A percentile compares a stretch with the other conserved stretches of the same genome.
These are phyloP conservation scores for Astraeus odoratus DNA, from an alignment of 768 basidiomycete genomes.

Conservation along the genomic window DNA sequence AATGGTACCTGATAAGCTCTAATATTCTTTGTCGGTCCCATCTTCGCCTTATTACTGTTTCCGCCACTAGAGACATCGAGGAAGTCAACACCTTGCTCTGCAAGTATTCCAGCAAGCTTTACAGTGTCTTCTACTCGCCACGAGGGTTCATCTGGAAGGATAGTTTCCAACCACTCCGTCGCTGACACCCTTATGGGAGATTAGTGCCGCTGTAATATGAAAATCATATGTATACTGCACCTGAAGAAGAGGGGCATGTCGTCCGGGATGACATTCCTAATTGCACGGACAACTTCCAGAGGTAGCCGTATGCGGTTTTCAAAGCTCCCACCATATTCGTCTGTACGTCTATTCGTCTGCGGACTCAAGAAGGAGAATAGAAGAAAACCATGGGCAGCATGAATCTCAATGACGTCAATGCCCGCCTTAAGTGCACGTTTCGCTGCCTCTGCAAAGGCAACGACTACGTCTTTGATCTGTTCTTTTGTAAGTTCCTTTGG, in stretches of 20 bases:
- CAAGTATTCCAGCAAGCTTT: slow-evolving; percentile 47
- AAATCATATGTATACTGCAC: slow-evolving; percentile 32
- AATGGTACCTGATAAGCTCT: slow-evolving; percentile 51
- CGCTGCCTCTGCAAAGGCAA: slow-evolving; percentile 52
- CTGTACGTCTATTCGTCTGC: slow-evolving; percentile 63
- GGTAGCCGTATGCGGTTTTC: slow-evolving; percentile 69
- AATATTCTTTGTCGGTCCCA: slow-evolving; percentile 7
- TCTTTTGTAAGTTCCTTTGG: slow-evolving; percentile 53
- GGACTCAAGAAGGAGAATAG: slow-evolving; percentile 66
- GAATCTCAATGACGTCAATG: slow-evolving; percentile 73
- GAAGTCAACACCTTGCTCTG: slow-evolving; percentile 51
- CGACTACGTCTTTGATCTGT: slow-evolving; percentile 49
- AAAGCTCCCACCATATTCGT: slow-evolving; percentile 65
- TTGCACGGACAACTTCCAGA: slow-evolving; percentile 45
- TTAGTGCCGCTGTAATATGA: slow-evolving; percentile 31
- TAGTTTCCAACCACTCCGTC: slow-evolving; percentile 65
- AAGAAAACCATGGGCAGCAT: slow-evolving; percentile 61
- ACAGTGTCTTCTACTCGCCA: slow-evolving; percentile 70
- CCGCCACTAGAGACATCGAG: neutral
- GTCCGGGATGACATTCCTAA: slow-evolving; percentile 47
- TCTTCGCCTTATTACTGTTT: slow-evolving; percentile 18
- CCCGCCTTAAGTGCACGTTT: slow-evolving; percentile 53
- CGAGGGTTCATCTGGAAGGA: slow-evolving; percentile 49
- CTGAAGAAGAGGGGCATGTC: slow-evolving; percentile 56
- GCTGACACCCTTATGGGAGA: slow-evolving; percentile 47